phyloP scores from a whole-genome alignment of 2,329 filamentous ascomycete genomes.

The Aspergillus luchuensis region DNA sequence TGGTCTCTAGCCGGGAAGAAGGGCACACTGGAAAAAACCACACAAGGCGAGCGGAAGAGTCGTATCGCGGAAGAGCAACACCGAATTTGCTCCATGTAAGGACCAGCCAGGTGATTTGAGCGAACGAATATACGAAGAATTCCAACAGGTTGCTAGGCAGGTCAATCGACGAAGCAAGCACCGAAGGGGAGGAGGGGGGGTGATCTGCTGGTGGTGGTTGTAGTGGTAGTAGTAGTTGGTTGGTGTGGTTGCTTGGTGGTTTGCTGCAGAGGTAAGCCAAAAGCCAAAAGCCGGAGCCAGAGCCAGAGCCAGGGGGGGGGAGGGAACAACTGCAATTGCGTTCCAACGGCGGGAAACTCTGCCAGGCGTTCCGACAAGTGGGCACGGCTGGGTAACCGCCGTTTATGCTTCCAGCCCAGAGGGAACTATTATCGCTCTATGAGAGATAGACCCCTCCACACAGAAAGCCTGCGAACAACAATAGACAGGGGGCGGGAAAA shows the following conservation, averaged over 20 bases:
- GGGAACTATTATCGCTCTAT: slow-evolving; percentile 4
- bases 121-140: slow-evolving; percentile 12
- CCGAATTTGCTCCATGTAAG: slow-evolving; percentile 18
- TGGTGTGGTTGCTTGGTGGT: not conserved
- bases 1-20: slow-evolving; percentile 28
- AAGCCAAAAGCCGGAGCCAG: slow-evolving; percentile 6
- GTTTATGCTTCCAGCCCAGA: slow-evolving; percentile 1
- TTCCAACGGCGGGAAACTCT: slow-evolving; percentile 13
- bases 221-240: not conserved
- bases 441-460: slow-evolving; percentile 3
- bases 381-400: not conserved
- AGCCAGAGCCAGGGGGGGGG: not conserved
- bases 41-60: slow-evolving; percentile 18
- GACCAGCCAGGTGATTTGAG: slow-evolving; percentile 24
- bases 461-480: not conserved
- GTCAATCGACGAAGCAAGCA: slow-evolving; percentile 9
- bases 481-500: not conserved
- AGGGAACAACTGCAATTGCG: slow-evolving; percentile 5
- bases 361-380: slow-evolving; percentile 1
- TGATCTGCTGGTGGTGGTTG: slow-evolving; percentile 14
- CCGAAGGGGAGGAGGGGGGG: not conserved
- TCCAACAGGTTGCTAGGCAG: slow-evolving; percentile 14
- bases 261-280: not conserved
- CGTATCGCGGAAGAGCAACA: slow-evolving; percentile 11
- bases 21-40: slow-evolving; percentile 24